These are phyloP conservation scores for Narthecium ossifragum DNA, from an alignment of 106 monocot genomes.

Conservation along the genomic window DNA sequence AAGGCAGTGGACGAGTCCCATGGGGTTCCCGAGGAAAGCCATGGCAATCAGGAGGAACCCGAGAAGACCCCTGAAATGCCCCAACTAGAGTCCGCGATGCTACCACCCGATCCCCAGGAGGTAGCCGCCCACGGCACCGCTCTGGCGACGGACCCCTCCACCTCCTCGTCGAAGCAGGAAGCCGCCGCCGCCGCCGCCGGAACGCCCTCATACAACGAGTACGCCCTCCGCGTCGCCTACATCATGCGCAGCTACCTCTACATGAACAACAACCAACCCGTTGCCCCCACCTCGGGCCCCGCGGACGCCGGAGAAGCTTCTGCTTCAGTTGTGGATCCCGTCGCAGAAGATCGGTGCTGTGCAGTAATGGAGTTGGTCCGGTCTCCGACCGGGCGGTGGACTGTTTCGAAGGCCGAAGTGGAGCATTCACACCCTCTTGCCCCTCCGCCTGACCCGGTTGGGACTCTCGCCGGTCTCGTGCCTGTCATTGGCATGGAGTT, in stretches of 20 bases:
- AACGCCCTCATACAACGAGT: constrained; percentile 22
- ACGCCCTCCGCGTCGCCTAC: constrained; percentile 44
- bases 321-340: background rate
- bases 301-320: background rate
- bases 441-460: constrained; percentile 23
- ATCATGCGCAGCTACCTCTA: constrained; percentile 45
- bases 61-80: background rate
- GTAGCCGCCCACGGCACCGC: background rate
- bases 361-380: constrained; percentile 54
- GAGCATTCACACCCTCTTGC: constrained; percentile 33
- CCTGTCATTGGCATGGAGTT: constrained; percentile 53
- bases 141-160: background rate
- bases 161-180: background rate
- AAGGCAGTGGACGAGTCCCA: background rate
- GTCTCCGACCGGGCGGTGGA: constrained; percentile 33
- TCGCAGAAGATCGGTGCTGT: constrained; percentile 20
- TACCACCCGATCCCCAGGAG: background rate
- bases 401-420: constrained; percentile 30
- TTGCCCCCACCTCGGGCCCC: background rate
- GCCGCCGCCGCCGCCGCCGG: background rate
- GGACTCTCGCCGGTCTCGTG: constrained; percentile 22
- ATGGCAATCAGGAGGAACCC: background rate
- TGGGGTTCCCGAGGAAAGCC: background rate
- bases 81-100: background rate
- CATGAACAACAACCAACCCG: constrained; percentile 3